Evolutionary conservation across 169 alveolate species (phyloP).

Genomic region (Plasmodium blacklocki): DNA sequence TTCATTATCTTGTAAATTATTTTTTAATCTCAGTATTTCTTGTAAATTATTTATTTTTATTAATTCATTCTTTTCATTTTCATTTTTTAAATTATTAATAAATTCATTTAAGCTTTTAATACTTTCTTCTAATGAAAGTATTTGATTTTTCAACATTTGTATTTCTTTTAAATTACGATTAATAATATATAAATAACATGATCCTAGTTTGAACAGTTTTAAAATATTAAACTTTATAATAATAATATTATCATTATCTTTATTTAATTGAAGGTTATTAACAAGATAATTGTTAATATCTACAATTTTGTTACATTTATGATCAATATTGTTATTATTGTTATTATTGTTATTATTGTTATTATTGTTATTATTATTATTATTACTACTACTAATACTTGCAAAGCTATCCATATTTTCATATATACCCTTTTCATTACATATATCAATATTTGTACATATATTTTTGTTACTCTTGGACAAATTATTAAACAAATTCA

Average conservation of each 20-base stretch:
- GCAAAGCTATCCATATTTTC: background rate
- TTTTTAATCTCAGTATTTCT: conserved; percentile 23
- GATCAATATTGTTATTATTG: background rate
- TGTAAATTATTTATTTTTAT: conserved; percentile 15
- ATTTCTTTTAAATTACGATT: conserved; percentile 67
- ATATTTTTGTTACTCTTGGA: background rate
- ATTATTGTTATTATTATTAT: background rate
- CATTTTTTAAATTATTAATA: conserved; percentile 28
- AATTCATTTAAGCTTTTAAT: conserved; percentile 26
- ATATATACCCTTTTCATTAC: background rate
- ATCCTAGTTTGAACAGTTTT: conserved; percentile 41
- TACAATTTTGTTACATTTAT: too few relatives aligned
- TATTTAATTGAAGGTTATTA: background rate
- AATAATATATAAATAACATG: conserved; percentile 56
- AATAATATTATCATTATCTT: conserved; percentile 22
- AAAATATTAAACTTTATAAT: conserved; percentile 41
- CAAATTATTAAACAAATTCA: background rate
- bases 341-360: background rate
- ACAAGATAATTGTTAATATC: background rate
- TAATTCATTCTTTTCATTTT: conserved; percentile 31
- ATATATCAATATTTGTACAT: background rate
- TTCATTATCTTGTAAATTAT: conserved; percentile 23
- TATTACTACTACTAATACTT: background rate
- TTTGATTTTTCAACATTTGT: conserved; percentile 20
- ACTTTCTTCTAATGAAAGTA: conserved; percentile 16